These are phyloP conservation scores for Podila clonocystis DNA, from an alignment of 192 early-diverging fungal species.

Conservation along the genomic window DNA sequence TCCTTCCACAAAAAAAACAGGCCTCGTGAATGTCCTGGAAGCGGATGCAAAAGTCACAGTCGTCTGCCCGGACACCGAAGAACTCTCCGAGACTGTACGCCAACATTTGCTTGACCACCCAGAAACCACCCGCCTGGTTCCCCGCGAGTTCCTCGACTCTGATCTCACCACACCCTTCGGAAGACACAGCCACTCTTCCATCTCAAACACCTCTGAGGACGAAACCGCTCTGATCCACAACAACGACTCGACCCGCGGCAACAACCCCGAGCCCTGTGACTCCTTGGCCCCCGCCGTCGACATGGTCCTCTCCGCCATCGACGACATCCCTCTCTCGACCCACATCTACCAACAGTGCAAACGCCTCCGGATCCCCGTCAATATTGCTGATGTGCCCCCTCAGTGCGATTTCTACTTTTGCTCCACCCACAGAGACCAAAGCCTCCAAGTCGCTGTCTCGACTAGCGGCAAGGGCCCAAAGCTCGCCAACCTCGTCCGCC, in stretches of 20 bases:
- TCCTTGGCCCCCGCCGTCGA: conserved; percentile 45
- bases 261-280: background rate
- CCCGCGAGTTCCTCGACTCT: conserved; percentile 55
- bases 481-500: conserved; percentile 84
- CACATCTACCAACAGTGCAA: conserved; percentile 74
- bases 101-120: conserved; percentile 66
- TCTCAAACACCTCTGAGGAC: background rate
- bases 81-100: conserved; percentile 72
- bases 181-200: conserved; percentile 7
- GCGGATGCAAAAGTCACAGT: conserved; percentile 83
- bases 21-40: conserved; percentile 78
- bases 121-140: conserved; percentile 57
- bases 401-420: conserved; percentile 96
- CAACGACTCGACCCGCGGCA: background rate
- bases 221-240: background rate
- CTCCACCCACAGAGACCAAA: conserved; percentile 82
- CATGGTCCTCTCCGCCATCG: conserved; percentile 79
- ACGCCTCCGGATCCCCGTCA: conserved; percentile 82
- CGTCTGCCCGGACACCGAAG: conserved; percentile 68
- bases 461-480: conserved; percentile 91
- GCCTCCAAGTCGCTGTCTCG: conserved; percentile 90
- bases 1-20: conserved; percentile 1
- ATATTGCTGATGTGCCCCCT: conserved; percentile 91
- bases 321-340: conserved; percentile 75
- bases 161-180: conserved; percentile 55